Percentiles rank a stretch among this genome's conserved stretches.
Evolutionary conservation across 352 stramenopile species (phyloP).

Genomic region (Phytophthora idaei): DNA sequence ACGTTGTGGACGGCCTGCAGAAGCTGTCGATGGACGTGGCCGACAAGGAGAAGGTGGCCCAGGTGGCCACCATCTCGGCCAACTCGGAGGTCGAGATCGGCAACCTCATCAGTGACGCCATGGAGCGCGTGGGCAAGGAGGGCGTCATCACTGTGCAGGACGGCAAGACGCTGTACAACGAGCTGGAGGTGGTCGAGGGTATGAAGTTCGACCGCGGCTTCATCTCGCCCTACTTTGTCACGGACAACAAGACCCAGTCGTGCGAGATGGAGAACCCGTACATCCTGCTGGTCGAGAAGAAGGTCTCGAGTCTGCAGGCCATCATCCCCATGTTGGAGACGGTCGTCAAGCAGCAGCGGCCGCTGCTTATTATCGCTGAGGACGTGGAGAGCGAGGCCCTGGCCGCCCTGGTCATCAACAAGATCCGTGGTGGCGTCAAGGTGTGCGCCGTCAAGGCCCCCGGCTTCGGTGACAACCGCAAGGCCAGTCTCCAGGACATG

Average conservation of each 20-base stretch:
- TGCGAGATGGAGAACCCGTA: conserved; percentile 99
- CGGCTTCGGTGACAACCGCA: conserved; percentile 99
- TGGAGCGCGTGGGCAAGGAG: conserved; percentile 99
- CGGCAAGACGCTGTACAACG: conserved; percentile 99
- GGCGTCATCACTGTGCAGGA: conserved; percentile 99
- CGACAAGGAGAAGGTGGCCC: conserved; percentile 98
- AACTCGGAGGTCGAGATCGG: conserved; percentile 99
- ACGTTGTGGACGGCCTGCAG: conserved; percentile 94
- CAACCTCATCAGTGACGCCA: conserved; percentile 97
- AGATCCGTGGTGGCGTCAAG: conserved; percentile 99
- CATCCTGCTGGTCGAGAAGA: conserved; percentile 99
- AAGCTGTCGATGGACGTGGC: conserved; percentile 98
- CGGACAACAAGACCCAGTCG: conserved; percentile 99
- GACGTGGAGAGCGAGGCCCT: conserved; percentile 99
- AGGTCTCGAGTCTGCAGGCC: conserved; percentile 96
- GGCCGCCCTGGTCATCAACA: conserved; percentile 99
- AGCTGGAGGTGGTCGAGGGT: conserved; percentile 99
- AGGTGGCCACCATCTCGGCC: conserved; percentile 99
- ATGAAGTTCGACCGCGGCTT: conserved; percentile 99
- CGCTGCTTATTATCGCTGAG: conserved; percentile 99
- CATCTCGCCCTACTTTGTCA: conserved; percentile 99
- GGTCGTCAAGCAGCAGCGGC: conserved; percentile 96
- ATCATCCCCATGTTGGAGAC: conserved; percentile 98
- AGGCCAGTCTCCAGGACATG: conserved; percentile 99
- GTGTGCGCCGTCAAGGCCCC: conserved; percentile 99